Evolutionary conservation across 2,329 filamentous ascomycete genomes (phyloP), one percentile per base, ranked within the genome.

Genomic region (Fusarium dimerum): DNA sequence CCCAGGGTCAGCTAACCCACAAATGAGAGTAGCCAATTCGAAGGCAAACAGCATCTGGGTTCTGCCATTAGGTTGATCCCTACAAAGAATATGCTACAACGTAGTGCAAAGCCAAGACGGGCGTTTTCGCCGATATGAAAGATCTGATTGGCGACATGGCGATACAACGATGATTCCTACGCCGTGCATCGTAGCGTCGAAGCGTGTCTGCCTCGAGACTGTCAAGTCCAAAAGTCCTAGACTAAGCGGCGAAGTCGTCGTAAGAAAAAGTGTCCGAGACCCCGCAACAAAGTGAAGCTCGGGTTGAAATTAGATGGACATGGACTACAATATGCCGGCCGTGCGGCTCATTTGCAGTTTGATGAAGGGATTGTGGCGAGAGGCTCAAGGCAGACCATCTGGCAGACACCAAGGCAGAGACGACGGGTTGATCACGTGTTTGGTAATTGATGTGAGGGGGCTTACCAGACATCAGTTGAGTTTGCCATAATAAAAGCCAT

Each of bases 151-250:
- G 32, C 32, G 32, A 36, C 13, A 11, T 4, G n/a, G n/a, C n/a
- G n/a, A 36, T 36, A 36, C 20, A 7, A 5, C 32, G 32, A 36
- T 11, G 32, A 36, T 20, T 15, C 11, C 17, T 8, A 12, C 15
- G 39, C 15, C 18, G 40, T 26, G 15, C 36, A 39, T 10, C 18
- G 40, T 26, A 11, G 42, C 26, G 34, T 15, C 7, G 38, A 44
- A 34, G 16, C 20, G 38, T 52, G 50, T 53, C 51, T 50, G 51
- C 51, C 51, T 53, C 41, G 47, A 43, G 38, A 43, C 43, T 42
- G 41, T 30, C 13, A 20, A 5, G 38, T 41, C 13, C 32, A n/a
- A 40, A 45, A 45, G 34, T 26, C n/a, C 40, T 12, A 43, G 41
- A 47, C 17, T 17, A n/a, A 16, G 29, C 40, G 20, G 29, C 40